These are phyloP conservation scores for Eremothecium coryli DNA, from an alignment of 1,139 yeast species.

Conservation along the genomic window DNA sequence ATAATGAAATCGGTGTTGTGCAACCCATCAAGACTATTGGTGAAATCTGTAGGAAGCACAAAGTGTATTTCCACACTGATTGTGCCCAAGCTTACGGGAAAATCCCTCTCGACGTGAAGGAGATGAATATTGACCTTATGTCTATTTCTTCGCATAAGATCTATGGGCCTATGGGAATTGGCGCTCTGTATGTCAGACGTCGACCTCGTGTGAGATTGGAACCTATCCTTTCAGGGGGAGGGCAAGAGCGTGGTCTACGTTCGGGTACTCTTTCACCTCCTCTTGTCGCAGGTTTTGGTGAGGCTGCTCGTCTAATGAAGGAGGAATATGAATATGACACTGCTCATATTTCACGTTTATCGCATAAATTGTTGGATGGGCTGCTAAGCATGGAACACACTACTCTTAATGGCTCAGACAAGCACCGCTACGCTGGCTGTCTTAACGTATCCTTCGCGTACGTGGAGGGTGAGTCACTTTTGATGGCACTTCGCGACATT, in stretches of 20 bases:
- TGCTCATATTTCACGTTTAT: slow-evolving; percentile 57
- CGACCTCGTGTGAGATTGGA: slow-evolving; percentile 97
- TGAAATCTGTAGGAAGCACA: slow-evolving; percentile 68
- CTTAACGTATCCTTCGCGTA: slow-evolving; percentile 94
- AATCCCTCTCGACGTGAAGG: slow-evolving; percentile 85
- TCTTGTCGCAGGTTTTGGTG: slow-evolving; percentile 91
- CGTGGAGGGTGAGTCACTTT: slow-evolving; percentile 92
- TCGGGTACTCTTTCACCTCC: slow-evolving; percentile 97
- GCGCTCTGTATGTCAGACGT: slow-evolving; percentile 92
- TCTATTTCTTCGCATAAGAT: slow-evolving; percentile 93
- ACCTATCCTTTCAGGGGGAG: slow-evolving; percentile 95
- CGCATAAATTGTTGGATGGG: slow-evolving; percentile 63
- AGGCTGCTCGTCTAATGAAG: slow-evolving; percentile 80
- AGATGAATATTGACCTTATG: slow-evolving; percentile 83
- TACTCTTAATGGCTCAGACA: slow-evolving; percentile 75
- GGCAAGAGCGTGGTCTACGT: slow-evolving; percentile 96
- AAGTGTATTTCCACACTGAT: slow-evolving; percentile 96
- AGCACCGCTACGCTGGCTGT: slow-evolving; percentile 78
- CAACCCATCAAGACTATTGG: slow-evolving; percentile 97
- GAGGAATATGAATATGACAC: slow-evolving; percentile 69
- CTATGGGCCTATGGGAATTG: slow-evolving; percentile 97
- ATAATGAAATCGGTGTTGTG: slow-evolving; percentile 95
- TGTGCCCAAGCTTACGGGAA: slow-evolving; percentile 98
- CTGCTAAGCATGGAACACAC: slow-evolving; percentile 80
- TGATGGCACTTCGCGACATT: slow-evolving; percentile 96